These are phyloP conservation scores for Acanthamoeba rhysodes DNA, from an alignment of 208 protist genomes.

Conservation along the genomic window DNA sequence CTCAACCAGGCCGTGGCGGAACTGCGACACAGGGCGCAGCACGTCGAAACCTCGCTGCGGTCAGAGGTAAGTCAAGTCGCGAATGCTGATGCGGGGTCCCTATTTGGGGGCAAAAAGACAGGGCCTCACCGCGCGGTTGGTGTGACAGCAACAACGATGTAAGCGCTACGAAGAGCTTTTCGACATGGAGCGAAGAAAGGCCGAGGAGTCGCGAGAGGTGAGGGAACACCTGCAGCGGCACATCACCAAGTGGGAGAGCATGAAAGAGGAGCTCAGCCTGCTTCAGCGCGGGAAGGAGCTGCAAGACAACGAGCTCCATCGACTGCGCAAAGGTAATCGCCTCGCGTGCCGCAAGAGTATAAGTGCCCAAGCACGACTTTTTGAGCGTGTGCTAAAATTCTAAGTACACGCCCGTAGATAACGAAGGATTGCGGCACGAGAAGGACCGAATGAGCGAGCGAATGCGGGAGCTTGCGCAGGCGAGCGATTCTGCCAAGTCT, in stretches of 20 bases:
- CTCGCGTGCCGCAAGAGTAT: too few relatives aligned
- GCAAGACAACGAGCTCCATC: slow-evolving; percentile 53
- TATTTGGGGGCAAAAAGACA: too few relatives aligned
- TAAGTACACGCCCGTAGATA: slow-evolving; percentile 9
- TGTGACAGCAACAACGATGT: slow-evolving; percentile 59
- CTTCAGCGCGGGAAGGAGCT: slow-evolving; percentile 24
- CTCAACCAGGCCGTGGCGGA: slow-evolving; percentile 18
- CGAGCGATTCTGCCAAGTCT: background rate
- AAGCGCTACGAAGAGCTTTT: slow-evolving; percentile 73
- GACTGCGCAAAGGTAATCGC: slow-evolving; percentile 38
- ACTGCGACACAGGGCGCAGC: background rate
- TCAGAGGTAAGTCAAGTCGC: background rate
- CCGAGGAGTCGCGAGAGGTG: slow-evolving; percentile 58
- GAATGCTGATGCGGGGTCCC: background rate
- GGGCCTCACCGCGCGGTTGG: background rate
- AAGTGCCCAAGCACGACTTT: background rate
- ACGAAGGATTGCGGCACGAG: slow-evolving; percentile 33
- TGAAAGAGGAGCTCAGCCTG: slow-evolving; percentile 49
- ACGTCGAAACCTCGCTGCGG: background rate
- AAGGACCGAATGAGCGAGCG: slow-evolving; percentile 2
- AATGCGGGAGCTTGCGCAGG: background rate
- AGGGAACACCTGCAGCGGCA: slow-evolving; percentile 49
- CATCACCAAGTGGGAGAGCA: slow-evolving; percentile 62
- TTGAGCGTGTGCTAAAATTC: background rate
- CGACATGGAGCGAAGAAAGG: slow-evolving; percentile 56